Evolutionary conservation across 129 eudicot genomes (phyloP).

Genomic region (Pulicaria dysenterica): DNA sequence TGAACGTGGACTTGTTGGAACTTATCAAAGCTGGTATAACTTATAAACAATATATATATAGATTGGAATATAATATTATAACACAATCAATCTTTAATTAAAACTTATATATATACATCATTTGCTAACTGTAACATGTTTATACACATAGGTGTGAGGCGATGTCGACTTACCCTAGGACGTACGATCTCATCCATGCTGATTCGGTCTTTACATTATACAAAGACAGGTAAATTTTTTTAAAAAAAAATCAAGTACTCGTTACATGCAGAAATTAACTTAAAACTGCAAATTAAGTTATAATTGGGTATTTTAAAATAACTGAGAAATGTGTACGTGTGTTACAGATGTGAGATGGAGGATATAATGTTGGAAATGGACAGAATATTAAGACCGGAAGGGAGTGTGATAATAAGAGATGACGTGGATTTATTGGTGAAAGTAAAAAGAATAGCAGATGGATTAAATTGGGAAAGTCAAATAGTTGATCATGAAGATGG

Average conservation of each 20-base stretch:
- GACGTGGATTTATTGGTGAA: constrained; percentile 83
- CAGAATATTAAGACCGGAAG: constrained; percentile 88
- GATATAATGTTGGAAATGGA: constrained; percentile 96
- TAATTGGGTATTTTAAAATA: too few relatives aligned
- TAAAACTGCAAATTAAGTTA: too few relatives aligned
- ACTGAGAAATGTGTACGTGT: too few relatives aligned
- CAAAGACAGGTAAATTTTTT: constrained; percentile 57
- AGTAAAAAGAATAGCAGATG: constrained; percentile 76
- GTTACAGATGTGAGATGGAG: constrained; percentile 86
- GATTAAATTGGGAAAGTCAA: constrained; percentile 80
- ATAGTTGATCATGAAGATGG: constrained; percentile 99
- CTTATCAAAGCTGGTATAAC: constrained; percentile 88
- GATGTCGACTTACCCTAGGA: constrained; percentile 98
- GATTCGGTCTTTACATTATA: constrained; percentile 81
- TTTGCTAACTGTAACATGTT: background rate
- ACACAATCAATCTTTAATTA: background rate
- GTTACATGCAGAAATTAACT: background rate
- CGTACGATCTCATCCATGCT: constrained; percentile 88
- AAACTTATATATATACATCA: background rate
- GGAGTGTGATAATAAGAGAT: constrained; percentile 78
- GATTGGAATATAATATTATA: too few relatives aligned
- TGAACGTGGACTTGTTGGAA: constrained; percentile 88
- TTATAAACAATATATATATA: background rate
- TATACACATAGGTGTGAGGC: constrained; percentile 93
- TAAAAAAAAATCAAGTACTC: background rate